Percentiles rank a stretch among this genome's conserved stretches.
phyloP scores from a whole-genome alignment of 176 grass and related monocot species.

The sorghum (Sorghum bicolor) region Sorghum_bicolor_NCBIv3 NC_012871.2:75734001-75734500 shows the following conservation, averaged over 20 bases:
- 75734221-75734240: slow-evolving; percentile 54
- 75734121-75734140: slow-evolving; percentile 99
- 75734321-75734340: slow-evolving; percentile 47
- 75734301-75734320: slow-evolving; percentile 96
- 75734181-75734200: slow-evolving; percentile 62
- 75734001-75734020: slow-evolving; percentile 63
- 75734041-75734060: slow-evolving; percentile 57
- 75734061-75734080: slow-evolving; percentile 49
- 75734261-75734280: slow-evolving; percentile 37
- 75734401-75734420: slow-evolving; percentile 52
- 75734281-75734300: slow-evolving; percentile 68
- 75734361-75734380: slow-evolving; percentile 91
- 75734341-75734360: slow-evolving; percentile 48
- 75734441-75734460: neutral
- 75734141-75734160: slow-evolving; percentile 66
- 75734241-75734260: slow-evolving; percentile 62
- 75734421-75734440: too few species aligned
- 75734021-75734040: slow-evolving; percentile 73
- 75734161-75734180: slow-evolving; percentile 61
- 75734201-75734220: slow-evolving; percentile 54
- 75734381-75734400: slow-evolving; percentile 67
- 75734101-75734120: slow-evolving; percentile 57
- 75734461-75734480: neutral
- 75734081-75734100: slow-evolving; percentile 55
- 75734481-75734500: neutral